phyloP scores from a whole-genome alignment of 164 flowering plant species.

The Litsea cubeba region DNA sequence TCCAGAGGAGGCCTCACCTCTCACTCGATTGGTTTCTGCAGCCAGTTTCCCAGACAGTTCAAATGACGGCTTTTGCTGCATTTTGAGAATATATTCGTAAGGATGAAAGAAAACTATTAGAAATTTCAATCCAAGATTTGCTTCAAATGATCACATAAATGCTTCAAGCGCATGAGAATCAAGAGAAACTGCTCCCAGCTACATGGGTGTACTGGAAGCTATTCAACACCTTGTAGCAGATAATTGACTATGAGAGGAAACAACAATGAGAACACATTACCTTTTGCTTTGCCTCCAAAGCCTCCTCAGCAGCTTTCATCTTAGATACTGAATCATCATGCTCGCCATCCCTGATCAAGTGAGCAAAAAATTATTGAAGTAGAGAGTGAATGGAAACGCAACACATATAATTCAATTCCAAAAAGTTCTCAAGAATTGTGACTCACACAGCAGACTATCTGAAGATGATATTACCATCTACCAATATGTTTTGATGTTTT shows the following conservation, averaged over 20 bases:
- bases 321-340: constrained; percentile 63
- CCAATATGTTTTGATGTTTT: neutral
- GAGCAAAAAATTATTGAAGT: neutral
- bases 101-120: neutral
- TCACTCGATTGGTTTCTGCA: constrained; percentile 90
- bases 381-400: neutral
- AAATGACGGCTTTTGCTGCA: constrained; percentile 95
- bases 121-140: neutral
- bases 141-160: neutral
- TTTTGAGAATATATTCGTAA: neutral
- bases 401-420: neutral
- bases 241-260: neutral
- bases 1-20: constrained; percentile 42
- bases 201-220: neutral
- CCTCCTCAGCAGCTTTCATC: constrained; percentile 87
- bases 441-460: neutral
- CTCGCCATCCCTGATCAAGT: constrained; percentile 51
- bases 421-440: neutral
- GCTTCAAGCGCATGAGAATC: neutral
- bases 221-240: neutral
- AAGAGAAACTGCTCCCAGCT: neutral
- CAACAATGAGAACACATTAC: constrained; percentile 21
- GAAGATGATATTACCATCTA: neutral
- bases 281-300: constrained; percentile 72
- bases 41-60: constrained; percentile 99